These are phyloP conservation scores for Debaryomyces sp. DNA, from an alignment of 1,139 yeast species.

Conservation along the genomic window DNA sequence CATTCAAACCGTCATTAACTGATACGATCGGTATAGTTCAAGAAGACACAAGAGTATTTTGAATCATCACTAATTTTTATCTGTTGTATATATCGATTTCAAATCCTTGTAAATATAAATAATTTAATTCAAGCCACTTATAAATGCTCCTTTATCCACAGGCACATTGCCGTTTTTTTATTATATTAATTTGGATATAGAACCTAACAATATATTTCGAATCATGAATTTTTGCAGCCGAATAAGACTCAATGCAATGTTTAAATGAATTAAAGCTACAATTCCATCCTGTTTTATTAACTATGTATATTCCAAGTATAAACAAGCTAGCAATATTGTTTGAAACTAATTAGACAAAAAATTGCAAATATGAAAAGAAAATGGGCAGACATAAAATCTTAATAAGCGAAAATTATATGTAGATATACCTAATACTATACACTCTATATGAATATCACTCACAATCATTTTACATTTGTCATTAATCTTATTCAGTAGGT, in stretches of 20 bases:
- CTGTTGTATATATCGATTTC: background rate
- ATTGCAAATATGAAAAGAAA: background rate
- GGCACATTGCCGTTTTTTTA: too few relatives aligned
- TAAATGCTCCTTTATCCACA: background rate
- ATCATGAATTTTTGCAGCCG: too few relatives aligned
- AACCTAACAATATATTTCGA: too few relatives aligned
- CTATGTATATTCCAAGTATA: background rate
- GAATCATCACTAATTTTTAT: background rate
- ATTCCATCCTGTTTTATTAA: background rate
- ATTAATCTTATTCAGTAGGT: conserved; percentile 18
- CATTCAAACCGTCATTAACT: conserved; percentile 67
- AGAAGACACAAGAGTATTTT: conserved; percentile 21
- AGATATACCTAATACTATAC: background rate
- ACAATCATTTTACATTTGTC: background rate
- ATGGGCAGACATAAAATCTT: background rate
- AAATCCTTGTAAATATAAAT: background rate
- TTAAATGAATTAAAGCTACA: background rate
- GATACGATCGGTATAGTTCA: conserved; percentile 20
- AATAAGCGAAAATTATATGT: background rate
- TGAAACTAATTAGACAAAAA: background rate
- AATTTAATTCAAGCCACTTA: background rate
- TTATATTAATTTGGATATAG: too few relatives aligned
- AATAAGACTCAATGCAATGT: too few relatives aligned
- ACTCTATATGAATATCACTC: background rate
- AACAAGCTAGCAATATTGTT: background rate